phyloP scores from a whole-genome alignment of 2,329 filamentous ascomycete genomes.

The Exserohilum turcica region DNA sequence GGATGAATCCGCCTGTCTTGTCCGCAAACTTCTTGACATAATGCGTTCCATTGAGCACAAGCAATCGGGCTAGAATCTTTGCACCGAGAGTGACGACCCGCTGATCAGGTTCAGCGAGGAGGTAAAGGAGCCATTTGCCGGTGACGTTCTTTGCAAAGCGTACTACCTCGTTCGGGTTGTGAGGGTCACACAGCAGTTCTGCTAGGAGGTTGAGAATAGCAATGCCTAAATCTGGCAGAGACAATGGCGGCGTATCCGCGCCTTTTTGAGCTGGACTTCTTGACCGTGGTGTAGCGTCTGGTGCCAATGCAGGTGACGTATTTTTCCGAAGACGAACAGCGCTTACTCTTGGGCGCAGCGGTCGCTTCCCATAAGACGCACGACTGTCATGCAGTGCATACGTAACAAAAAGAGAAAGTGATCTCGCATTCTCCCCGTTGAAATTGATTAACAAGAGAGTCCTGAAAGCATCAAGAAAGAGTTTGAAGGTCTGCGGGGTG shows the following conservation, averaged over 20 bases:
- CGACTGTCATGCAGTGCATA: constrained; percentile 78
- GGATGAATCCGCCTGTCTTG: constrained; percentile 85
- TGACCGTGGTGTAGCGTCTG: constrained; percentile 39
- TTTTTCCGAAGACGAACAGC: constrained; percentile 37
- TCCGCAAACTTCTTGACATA: constrained; percentile 86
- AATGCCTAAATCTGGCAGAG: constrained; percentile 73
- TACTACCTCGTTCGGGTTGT: constrained; percentile 70
- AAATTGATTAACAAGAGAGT: constrained; percentile 79
- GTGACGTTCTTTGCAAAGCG: constrained; percentile 95
- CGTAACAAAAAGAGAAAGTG: constrained; percentile 88
- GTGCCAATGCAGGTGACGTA: constrained; percentile 33
- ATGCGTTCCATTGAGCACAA: constrained; percentile 78
- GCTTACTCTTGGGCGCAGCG: constrained; percentile 44
- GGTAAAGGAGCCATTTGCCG: constrained; percentile 94
- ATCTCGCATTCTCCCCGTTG: constrained; percentile 82
- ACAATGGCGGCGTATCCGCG: constrained; percentile 35
- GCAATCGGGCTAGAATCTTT: constrained; percentile 80
- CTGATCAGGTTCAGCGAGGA: constrained; percentile 83
- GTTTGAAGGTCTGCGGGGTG: constrained; percentile 70
- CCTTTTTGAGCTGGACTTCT: constrained; percentile 35
- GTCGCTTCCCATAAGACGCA: constrained; percentile 47
- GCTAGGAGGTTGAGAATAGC: constrained; percentile 79
- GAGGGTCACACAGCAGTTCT: constrained; percentile 75
- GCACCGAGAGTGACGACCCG: constrained; percentile 80
- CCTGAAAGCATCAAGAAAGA: constrained; percentile 80